Percentiles rank a stretch among this genome's conserved stretches.
Evolutionary conservation across 73 alveolate species (phyloP).

Genomic region (Paramecium sexaurelia): DNA sequence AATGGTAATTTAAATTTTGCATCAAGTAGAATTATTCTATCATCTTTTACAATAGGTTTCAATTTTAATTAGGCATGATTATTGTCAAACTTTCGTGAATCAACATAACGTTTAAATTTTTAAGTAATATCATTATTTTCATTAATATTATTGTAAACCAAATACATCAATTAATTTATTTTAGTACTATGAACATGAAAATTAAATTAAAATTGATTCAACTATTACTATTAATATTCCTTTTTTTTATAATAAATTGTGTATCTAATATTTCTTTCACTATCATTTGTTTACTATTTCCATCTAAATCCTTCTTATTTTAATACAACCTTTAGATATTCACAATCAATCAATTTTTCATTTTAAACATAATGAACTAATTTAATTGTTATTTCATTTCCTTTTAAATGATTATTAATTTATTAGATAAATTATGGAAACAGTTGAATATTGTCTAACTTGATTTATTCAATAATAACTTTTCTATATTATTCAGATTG

Average conservation of each 20-base stretch:
- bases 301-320: slow-evolving; percentile 19
- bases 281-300: slow-evolving; percentile 41
- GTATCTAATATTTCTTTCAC: neutral
- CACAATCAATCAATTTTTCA: slow-evolving; percentile 34
- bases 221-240: neutral
- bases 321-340: neutral
- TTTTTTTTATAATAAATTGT: slow-evolving; percentile 21
- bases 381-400: slow-evolving; percentile 17
- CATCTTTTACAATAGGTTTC: neutral
- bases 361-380: neutral
- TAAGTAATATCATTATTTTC: neutral
- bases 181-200: slow-evolving; percentile 18
- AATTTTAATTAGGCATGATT: neutral
- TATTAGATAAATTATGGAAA: neutral
- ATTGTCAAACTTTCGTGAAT: neutral
- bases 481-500: neutral
- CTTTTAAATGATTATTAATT: neutral
- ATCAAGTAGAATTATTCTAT: neutral
- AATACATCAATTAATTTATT: neutral
- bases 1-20: neutral
- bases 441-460: neutral
- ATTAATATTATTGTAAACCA: neutral
- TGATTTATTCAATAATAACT: neutral
- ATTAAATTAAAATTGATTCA: neutral
- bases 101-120: neutral